These are phyloP conservation scores for Myxozyma geophila DNA, from an alignment of 805 yeast species.

Conservation along the genomic window DNA sequence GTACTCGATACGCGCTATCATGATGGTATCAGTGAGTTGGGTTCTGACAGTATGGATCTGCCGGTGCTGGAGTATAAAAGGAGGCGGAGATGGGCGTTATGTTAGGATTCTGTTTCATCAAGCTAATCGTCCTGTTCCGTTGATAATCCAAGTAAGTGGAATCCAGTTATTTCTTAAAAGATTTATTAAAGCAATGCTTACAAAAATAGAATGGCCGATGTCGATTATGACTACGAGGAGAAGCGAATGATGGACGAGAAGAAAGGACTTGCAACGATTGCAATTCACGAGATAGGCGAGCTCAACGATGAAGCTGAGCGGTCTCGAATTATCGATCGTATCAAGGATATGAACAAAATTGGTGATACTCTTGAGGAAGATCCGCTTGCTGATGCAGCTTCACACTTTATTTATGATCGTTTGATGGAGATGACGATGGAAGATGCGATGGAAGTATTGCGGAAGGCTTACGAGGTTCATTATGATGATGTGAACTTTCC, in stretches of 20 bases:
- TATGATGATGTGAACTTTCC: conserved; percentile 56
- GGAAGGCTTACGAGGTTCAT: conserved; percentile 50
- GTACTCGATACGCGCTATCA: no score
- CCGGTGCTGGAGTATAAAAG: no score
- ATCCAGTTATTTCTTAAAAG: no score
- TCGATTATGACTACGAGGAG: conserved; percentile 1
- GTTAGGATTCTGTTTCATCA: no score
- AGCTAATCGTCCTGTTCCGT: no score
- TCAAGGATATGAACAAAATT: conserved; percentile 24
- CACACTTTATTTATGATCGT: conserved; percentile 17
- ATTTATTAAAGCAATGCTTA: neutral
- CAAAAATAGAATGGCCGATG: neutral
- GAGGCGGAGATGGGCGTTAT: no score
- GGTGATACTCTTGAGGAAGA: conserved; percentile 23
- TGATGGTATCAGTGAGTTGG: no score
- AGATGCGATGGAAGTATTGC: conserved; percentile 50
- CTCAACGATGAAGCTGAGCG: conserved; percentile 12
- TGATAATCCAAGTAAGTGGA: no score
- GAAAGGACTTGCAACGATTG: neutral
- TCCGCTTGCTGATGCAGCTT: conserved; percentile 24
- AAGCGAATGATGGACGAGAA: conserved; percentile 7
- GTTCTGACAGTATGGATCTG: no score
- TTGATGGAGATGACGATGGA: conserved; percentile 35
- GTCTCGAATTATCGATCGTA: conserved; percentile 16
- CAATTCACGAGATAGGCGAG: conserved; percentile 5